Evolutionary conservation across 2,329 filamentous ascomycete genomes (phyloP), one percentile per base, ranked within the genome.

Genomic region (Rutstroemia sp.): DNA sequence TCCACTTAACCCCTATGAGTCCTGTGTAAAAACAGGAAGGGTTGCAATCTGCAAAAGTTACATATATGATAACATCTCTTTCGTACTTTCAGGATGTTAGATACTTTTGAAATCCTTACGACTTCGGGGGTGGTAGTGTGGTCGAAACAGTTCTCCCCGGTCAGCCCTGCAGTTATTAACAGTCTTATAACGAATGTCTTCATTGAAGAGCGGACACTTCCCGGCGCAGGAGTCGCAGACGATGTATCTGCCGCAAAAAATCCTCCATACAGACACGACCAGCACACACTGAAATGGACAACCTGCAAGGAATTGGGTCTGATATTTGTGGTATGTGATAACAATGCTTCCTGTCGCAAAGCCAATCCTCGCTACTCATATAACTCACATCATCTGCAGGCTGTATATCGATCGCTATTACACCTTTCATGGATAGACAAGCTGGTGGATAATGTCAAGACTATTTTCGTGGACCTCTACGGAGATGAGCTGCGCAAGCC

Each of bases 361-460:
- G 14, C 10, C n/a, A 50, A 4, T 5, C 10, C 12, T 51, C 21
- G 16, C 19, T 12, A 27, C 14, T 45, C 7, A n/a, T 38, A 45
- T 27, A 44, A 34, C 48, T 60, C 21, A 57, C 48, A 23, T 34
- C 7, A 30, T 27, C 38, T 47, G 47, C 67, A 96, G 91, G 94
- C 92, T 62, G 94, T 99, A 62, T 99, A 99, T 72, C 89, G 95
- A 70, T 96, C 92, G 40, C 83, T 99, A 34, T 81, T 99, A 30
- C 92, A 96, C 72, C 82, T 99, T 8, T 92, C 89, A 12, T 99
- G 95, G 94, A 89, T 97, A 62, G 94, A 99, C 72, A 91, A 94
- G 71, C 85, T 99, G 48, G 84, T 99, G 63, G 92, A 96, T 68
- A 95, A 97, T 67, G 90, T 97, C 67, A 89, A 87, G 70, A 91